Conservation (phyloP, 2,329 filamentous ascomycete genomes). For the Aspergillus ibericus region DNA sequence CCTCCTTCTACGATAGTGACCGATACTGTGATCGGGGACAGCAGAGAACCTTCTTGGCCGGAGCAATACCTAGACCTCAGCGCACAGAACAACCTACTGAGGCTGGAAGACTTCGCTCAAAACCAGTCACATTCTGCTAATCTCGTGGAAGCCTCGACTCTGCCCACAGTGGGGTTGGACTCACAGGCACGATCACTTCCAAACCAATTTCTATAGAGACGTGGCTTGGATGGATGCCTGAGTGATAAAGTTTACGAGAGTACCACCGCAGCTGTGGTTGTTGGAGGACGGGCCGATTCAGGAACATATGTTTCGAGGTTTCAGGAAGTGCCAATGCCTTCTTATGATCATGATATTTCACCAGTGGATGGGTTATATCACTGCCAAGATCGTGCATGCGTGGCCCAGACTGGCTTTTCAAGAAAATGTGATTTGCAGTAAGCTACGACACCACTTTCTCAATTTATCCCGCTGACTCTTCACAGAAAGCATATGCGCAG, state of each 20-base stretch:
- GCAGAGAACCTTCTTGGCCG: conserved; percentile 1
- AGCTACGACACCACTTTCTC: neutral
- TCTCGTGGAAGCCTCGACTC: neutral
- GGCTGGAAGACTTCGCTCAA: neutral
- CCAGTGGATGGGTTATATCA: conserved; percentile 1
- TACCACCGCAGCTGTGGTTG: neutral
- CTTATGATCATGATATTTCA: conserved; percentile 7
- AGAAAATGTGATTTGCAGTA: neutral
- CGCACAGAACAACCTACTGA: neutral
- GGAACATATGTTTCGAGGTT: conserved; percentile 4
- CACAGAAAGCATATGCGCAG: conserved; percentile 12
- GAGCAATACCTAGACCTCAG: neutral
- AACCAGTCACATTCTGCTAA: neutral
- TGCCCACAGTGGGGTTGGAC: neutral
- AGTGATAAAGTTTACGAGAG: neutral
- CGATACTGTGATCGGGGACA: conserved; percentile 1
- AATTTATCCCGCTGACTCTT: conserved; percentile 2
- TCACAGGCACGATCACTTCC: neutral
- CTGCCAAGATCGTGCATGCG: neutral
- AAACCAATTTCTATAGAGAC: conserved; percentile 9
- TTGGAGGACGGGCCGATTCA: neutral
- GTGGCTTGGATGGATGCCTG: neutral
- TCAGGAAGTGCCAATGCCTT: conserved; percentile 9
- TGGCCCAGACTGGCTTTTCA: neutral
- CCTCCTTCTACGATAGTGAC: conserved; percentile 2